Evolutionary conservation across 2,329 filamentous ascomycete genomes (phyloP).

Genomic region (Sclerotinia glacialis): DNA sequence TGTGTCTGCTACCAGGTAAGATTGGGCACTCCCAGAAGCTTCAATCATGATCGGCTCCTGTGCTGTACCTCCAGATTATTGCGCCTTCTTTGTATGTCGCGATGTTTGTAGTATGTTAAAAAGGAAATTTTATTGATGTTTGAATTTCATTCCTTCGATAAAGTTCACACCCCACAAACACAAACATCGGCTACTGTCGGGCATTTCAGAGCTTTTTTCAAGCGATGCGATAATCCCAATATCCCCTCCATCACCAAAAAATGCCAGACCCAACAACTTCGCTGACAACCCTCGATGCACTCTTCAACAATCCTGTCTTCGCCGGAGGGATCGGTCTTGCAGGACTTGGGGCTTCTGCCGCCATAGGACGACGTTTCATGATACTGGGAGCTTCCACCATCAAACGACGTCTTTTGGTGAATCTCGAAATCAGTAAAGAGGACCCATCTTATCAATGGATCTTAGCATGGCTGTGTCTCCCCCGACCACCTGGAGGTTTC

Average conservation of each 20-base stretch:
- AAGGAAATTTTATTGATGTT: not conserved
- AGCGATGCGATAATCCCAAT: not conserved
- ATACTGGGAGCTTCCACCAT: constrained; percentile 71
- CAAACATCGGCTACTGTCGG: constrained; percentile 12
- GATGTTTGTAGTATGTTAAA: not conserved
- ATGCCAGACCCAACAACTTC: constrained; percentile 26
- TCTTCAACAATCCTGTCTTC: constrained; percentile 63
- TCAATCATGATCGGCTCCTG: not conserved
- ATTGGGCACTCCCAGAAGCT: not conserved
- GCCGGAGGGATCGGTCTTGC: constrained; percentile 84
- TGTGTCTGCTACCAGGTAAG: not conserved
- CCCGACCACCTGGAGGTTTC: constrained; percentile 54
- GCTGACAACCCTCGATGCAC: constrained; percentile 51
- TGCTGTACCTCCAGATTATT: not conserved
- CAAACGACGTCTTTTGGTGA: constrained; percentile 82
- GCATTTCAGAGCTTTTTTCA: constrained; percentile 1
- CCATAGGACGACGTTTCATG: constrained; percentile 75
- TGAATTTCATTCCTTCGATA: not conserved
- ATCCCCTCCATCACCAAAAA: not conserved
- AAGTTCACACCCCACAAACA: not conserved
- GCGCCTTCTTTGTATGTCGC: not conserved
- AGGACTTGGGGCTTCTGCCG: constrained; percentile 76
- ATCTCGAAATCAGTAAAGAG: constrained; percentile 91
- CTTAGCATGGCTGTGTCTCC: constrained; percentile 87
- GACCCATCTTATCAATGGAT: constrained; percentile 95